Percentiles rank a stretch among this genome's conserved stretches.
Conservation (phyloP, 805 yeast genomes). For the Brettanomyces bruxellensis region DNA sequence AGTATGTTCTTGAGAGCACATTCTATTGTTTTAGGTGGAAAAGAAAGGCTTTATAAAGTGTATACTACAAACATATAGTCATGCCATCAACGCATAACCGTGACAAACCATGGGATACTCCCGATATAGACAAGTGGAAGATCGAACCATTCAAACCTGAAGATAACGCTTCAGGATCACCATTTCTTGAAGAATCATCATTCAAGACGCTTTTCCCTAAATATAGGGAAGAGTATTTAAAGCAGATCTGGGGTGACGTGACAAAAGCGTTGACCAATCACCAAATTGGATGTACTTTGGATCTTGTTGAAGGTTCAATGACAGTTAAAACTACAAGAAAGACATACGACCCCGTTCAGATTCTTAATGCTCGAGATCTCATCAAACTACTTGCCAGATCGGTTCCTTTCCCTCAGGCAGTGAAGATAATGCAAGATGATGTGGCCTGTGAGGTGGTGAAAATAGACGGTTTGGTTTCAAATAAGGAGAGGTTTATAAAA, state of each 20-base stretch:
- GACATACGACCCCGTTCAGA: constrained; percentile 90
- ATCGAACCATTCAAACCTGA: constrained; percentile 83
- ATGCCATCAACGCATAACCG: constrained; percentile 92
- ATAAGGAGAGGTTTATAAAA: constrained; percentile 89
- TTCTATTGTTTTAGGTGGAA: too few species aligned
- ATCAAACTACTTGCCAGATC: constrained; percentile 90
- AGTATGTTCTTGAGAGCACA: too few species aligned
- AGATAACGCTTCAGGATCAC: constrained; percentile 76
- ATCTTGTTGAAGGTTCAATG: constrained; percentile 96
- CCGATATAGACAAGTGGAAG: constrained; percentile 89
- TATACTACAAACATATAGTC: background rate
- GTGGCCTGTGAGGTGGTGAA: constrained; percentile 93
- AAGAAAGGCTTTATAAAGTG: too few species aligned
- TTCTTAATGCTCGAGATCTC: constrained; percentile 89
- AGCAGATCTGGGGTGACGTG: constrained; percentile 90
- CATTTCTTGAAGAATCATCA: constrained; percentile 93
- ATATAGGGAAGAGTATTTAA: constrained; percentile 85
- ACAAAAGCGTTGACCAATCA: constrained; percentile 67
- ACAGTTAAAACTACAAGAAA: constrained; percentile 92
- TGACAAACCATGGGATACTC: constrained; percentile 98
- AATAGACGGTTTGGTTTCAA: constrained; percentile 81
- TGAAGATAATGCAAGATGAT: constrained; percentile 84
- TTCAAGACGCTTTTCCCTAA: constrained; percentile 95
- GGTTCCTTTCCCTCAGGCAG: constrained; percentile 95
- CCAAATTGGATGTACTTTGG: constrained; percentile 74